Evolutionary conservation across 192 early-diverging fungal genomes (phyloP).

Genomic region (Coemansia sp.): DNA sequence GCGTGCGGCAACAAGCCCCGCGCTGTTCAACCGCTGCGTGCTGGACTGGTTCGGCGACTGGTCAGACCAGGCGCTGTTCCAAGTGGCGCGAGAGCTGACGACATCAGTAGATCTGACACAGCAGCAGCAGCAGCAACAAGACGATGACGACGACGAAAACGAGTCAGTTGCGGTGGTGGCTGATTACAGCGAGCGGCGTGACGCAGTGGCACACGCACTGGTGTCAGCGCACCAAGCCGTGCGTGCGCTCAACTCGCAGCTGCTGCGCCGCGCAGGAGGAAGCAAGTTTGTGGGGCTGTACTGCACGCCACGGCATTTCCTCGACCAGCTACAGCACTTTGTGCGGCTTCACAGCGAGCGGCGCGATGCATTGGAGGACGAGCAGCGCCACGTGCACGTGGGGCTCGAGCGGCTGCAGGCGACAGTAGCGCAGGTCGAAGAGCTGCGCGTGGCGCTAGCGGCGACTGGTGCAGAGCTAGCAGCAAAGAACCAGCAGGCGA

Average conservation of each 20-base stretch:
- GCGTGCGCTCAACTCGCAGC: constrained; percentile 80
- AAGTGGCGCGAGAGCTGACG: constrained; percentile 98
- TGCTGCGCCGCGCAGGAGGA: constrained; percentile 79
- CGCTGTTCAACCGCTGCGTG: constrained; percentile 99
- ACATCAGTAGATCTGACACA: constrained; percentile 89
- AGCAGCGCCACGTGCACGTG: constrained; percentile 97
- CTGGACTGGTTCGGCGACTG: constrained; percentile 99
- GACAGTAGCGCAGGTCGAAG: constrained; percentile 95
- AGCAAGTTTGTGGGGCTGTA: constrained; percentile 60
- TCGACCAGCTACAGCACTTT: constrained; percentile 97
- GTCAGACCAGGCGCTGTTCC: constrained; percentile 97
- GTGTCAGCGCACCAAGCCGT: constrained; percentile 94
- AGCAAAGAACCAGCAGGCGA: constrained; percentile 85
- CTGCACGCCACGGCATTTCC: constrained; percentile 97
- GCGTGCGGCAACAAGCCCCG: constrained; percentile 96
- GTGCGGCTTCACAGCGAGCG: constrained; percentile 89
- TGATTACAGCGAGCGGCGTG: constrained; percentile 81
- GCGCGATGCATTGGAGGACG: constrained; percentile 94
- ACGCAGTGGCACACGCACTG: constrained; percentile 88
- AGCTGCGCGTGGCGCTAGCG: constrained; percentile 85
- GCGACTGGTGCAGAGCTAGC: constrained; percentile 86
- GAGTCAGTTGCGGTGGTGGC: constrained; percentile 60
- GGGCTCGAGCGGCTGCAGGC: constrained; percentile 95
- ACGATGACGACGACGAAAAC: neutral
- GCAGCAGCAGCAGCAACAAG: neutral